Base-by-base conservation (phyloP, 306 rosid genomes). In the Acacia confusa region DNA sequence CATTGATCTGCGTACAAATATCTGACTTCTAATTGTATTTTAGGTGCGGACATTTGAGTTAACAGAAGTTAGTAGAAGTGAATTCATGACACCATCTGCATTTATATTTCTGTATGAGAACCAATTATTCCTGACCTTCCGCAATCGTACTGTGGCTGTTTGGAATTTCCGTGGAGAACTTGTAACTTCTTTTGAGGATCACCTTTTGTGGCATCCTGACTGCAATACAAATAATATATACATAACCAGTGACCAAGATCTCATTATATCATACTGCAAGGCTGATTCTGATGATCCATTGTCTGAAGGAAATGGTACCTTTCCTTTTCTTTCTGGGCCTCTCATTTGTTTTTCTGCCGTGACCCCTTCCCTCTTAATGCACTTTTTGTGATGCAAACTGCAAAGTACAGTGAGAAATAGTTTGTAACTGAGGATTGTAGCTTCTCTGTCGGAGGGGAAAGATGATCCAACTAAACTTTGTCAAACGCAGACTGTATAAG, bases 111-210 rank as follows among this genome's bases (percentile, higher is more conserved):
- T 96, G 40, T 96, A 96, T 9, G 99, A 94, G 91, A 96, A 96
- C 82, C 99, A 96, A 80, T 78, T 96, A 76, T 96, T 96, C 83
- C 85, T 96, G 70, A 96, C 99, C 7, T 96, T 96, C 84, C 91
- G 97, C 70, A 91, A 94, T 55, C 97, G 99, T 16, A 91, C 97
- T 50, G 99, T 96, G 86, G 99, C 98, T 67, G 99, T 96, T 67
- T 96, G 99, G 99, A 96, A 96, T 88, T 94, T 96, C 70, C 98
- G 99, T 36, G 99, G 99, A 69, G 99, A 96, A 90, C 98, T 96
- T 81, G 99, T 96, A 27, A 96, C 99, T 38, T 96, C 99, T 2
- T 96, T 96, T 85, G 99, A 96, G 86, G 99, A 96, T 79, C 99
- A 96, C 85, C 97, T 96, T 73, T 84, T 96, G 92, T 94, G 97